Evolutionary conservation across 1,284 basidiomycete genomes (phyloP).

Genomic region (Termitomyces sp.): DNA sequence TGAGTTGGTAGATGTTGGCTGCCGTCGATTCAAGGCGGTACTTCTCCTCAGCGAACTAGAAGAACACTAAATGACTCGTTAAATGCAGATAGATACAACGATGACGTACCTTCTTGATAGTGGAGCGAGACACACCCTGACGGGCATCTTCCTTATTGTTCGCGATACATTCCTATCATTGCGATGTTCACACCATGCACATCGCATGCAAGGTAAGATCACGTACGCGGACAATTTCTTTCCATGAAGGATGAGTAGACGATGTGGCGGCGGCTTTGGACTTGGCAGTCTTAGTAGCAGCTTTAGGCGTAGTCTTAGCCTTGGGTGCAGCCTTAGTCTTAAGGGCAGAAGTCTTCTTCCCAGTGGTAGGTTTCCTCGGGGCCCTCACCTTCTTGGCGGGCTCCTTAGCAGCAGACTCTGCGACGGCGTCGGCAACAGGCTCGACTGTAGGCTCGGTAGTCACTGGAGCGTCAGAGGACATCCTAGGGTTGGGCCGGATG

Average conservation of each 20-base stretch:
- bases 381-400: slow-evolving; percentile 24
- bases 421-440: slow-evolving; percentile 4
- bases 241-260: slow-evolving; percentile 53
- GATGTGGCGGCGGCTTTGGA: slow-evolving; percentile 19
- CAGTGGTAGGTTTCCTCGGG: slow-evolving; percentile 21
- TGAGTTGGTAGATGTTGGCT: slow-evolving; percentile 60
- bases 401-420: slow-evolving; percentile 20
- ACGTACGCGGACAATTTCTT: slow-evolving; percentile 55
- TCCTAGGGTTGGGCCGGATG: slow-evolving; percentile 13
- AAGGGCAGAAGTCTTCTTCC: slow-evolving; percentile 22
- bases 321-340: slow-evolving; percentile 18
- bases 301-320: slow-evolving; percentile 29
- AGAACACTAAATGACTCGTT: neutral
- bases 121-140: slow-evolving; percentile 67
- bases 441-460: slow-evolving; percentile 16
- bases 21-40: slow-evolving; percentile 60
- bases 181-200: slow-evolving; percentile 4
- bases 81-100: neutral
- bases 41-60: slow-evolving; percentile 68
- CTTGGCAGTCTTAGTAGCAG: slow-evolving; percentile 26
- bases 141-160: slow-evolving; percentile 62
- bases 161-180: slow-evolving; percentile 66
- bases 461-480: slow-evolving; percentile 23
- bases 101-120: slow-evolving; percentile 68
- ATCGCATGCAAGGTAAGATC: neutral